These are phyloP conservation scores for Pythium biforme DNA, from an alignment of 352 stramenopile genomes.

Conservation along the genomic window DNA sequence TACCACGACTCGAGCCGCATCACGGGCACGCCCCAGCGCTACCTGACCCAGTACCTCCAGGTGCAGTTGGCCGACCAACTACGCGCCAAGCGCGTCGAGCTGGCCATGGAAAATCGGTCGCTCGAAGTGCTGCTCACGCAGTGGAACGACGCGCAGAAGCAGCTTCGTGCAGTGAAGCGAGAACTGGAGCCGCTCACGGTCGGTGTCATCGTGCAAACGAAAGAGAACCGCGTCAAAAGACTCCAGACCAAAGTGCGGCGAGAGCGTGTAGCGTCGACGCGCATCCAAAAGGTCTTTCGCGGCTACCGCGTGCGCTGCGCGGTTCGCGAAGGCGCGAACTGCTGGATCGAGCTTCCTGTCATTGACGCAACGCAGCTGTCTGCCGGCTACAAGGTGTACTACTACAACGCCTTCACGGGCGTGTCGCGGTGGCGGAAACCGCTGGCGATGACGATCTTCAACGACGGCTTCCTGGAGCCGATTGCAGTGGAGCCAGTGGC, in stretches of 20 bases:
- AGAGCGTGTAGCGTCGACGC: constrained; percentile 55
- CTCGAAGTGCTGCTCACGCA: constrained; percentile 60
- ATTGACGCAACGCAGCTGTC: constrained; percentile 12
- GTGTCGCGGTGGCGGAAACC: constrained; percentile 60
- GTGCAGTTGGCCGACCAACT: constrained; percentile 88
- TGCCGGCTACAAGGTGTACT: constrained; percentile 43
- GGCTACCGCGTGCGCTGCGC: constrained; percentile 72
- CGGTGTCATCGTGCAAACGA: constrained; percentile 78
- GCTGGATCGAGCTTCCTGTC: constrained; percentile 65
- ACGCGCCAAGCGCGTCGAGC: constrained; percentile 61
- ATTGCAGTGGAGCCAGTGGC: constrained; percentile 11
- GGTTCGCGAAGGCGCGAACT: constrained; percentile 67
- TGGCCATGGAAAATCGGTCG: constrained; percentile 50
- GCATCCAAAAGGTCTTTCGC: constrained; percentile 82
- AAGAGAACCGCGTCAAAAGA: constrained; percentile 52
- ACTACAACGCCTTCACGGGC: constrained; percentile 82
- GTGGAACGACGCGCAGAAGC: constrained; percentile 62
- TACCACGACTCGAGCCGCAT: constrained; percentile 85
- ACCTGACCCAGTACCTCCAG: constrained; percentile 91
- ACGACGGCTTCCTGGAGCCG: constrained; percentile 51
- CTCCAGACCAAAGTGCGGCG: constrained; percentile 74
- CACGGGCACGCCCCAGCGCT: constrained; percentile 88
- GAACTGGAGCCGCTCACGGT: constrained; percentile 87
- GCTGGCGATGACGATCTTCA: constrained; percentile 78
- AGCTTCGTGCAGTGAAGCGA: constrained; percentile 64